Percentiles rank a stretch among this genome's conserved stretches.
These are phyloP conservation scores for Canavalia ensiformis DNA, from an alignment of 306 rosid genomes.

Conservation along the genomic window DNA sequence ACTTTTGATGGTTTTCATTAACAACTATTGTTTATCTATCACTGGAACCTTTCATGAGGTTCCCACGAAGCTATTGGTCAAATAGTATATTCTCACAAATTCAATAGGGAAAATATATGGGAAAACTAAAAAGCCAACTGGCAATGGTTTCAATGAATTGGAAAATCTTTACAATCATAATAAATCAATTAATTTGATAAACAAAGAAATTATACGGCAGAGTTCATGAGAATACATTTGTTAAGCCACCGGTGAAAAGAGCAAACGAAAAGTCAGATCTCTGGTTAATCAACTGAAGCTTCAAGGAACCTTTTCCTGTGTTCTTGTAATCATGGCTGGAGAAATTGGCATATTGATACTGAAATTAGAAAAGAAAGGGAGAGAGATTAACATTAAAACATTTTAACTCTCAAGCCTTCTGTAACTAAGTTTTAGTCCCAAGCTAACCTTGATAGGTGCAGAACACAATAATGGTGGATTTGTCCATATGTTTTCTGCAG, in stretches of 20 bases:
- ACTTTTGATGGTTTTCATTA: neutral
- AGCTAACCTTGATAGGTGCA: slow-evolving; percentile 87
- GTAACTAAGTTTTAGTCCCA: slow-evolving; percentile 16
- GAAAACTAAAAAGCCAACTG: slow-evolving; percentile 22
- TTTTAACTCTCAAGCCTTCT: slow-evolving; percentile 19
- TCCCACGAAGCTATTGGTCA: slow-evolving; percentile 11
- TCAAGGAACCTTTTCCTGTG: slow-evolving; percentile 77
- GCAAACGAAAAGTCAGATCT: slow-evolving; percentile 89
- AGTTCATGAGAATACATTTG: slow-evolving; percentile 58
- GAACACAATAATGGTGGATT: slow-evolving; percentile 78
- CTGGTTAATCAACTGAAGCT: slow-evolving; percentile 90
- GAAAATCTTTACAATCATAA: slow-evolving; percentile 10
- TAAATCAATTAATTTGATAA: neutral
- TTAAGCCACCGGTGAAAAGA: slow-evolving; percentile 83
- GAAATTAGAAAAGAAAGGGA: slow-evolving; percentile 50
- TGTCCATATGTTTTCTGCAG: slow-evolving; percentile 52
- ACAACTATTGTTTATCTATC: slow-evolving; percentile 8
- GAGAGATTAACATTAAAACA: slow-evolving; percentile 9
- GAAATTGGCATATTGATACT: slow-evolving; percentile 92
- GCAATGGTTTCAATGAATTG: neutral
- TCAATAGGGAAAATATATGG: neutral
- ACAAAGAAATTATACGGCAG: slow-evolving; percentile 4
- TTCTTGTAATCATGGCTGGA: slow-evolving; percentile 62
- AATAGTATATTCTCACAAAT: slow-evolving; percentile 20
- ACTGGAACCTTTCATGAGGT: slow-evolving; percentile 9